Conservation (phyloP, 345 rosid genomes). For the Schrenkiella parvula region DNA sequence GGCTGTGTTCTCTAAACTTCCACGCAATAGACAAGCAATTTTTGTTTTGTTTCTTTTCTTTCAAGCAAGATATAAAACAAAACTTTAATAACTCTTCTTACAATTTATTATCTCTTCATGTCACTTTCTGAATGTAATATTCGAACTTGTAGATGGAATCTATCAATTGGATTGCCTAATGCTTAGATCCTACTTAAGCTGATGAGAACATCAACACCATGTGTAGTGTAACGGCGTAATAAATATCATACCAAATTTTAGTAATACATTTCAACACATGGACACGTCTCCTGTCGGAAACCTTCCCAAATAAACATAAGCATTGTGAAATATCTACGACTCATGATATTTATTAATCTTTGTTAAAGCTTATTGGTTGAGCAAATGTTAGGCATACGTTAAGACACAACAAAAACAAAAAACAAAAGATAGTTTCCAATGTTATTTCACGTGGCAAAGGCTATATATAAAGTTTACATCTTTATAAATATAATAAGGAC, state of each 20-base stretch:
- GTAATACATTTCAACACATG: slow-evolving; percentile 8
- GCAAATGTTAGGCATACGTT: slow-evolving; percentile 25
- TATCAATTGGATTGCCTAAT: neutral
- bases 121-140: neutral
- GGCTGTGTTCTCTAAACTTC: neutral
- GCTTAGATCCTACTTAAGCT: slow-evolving; percentile 9
- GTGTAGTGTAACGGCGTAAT: slow-evolving; percentile 16
- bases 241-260: slow-evolving; percentile 18
- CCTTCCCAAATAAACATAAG: neutral
- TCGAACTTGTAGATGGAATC: neutral
- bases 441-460: slow-evolving; percentile 3
- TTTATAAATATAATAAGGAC: neutral
- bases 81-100: neutral
- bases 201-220: slow-evolving; percentile 5
- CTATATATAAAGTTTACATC: slow-evolving; percentile 3
- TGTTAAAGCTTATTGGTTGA: slow-evolving; percentile 8
- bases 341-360: neutral
- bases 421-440: neutral
- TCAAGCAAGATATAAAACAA: neutral
- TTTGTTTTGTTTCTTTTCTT: neutral
- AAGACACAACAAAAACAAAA: neutral
- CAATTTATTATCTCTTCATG: neutral
- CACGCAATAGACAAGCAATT: neutral
- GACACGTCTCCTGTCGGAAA: slow-evolving; percentile 19
- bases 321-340: neutral